phyloP scores from a whole-genome alignment of 139 green algal genomes.

The Coelastrella sp. region DNA sequence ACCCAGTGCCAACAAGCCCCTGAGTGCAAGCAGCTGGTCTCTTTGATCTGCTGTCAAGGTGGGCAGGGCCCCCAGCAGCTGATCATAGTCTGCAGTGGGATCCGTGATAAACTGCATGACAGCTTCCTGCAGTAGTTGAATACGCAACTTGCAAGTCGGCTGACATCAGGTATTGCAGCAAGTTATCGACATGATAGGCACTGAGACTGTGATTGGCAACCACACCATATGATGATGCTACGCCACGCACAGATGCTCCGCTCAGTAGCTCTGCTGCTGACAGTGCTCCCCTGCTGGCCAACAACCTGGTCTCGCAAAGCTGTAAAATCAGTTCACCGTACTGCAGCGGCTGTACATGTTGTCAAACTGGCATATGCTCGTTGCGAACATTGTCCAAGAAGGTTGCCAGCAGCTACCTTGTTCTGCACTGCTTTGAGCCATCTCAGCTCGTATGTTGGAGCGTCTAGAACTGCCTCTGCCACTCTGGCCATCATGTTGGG shows the following conservation, averaged over 20 bases:
- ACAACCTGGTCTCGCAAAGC: too few species aligned
- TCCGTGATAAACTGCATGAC: conserved; percentile 25
- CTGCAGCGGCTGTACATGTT: too few species aligned
- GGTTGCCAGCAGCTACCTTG: background rate
- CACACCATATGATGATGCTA: too few species aligned
- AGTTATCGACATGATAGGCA: too few species aligned
- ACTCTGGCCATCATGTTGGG: conserved; percentile 20
- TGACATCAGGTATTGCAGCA: too few species aligned
- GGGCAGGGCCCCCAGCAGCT: background rate
- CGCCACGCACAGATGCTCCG: too few species aligned
- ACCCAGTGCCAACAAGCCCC: conserved; percentile 64
- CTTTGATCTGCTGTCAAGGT: conserved; percentile 43
- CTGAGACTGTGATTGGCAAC: too few species aligned
- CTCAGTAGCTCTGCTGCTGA: too few species aligned
- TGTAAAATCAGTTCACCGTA: too few species aligned
- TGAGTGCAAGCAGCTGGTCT: conserved; percentile 59
- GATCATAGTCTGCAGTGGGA: background rate
- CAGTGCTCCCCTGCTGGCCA: too few species aligned
- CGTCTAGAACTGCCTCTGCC: conserved; percentile 45
- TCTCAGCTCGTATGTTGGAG: conserved; percentile 55
- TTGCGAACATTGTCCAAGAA: background rate
- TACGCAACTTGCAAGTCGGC: background rate
- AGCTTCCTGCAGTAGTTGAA: background rate
- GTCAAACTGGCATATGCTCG: too few species aligned
- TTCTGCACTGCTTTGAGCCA: conserved; percentile 46